Base-by-base conservation (phyloP, 2,329 filamentous ascomycete species). In the Macrophomina phaseolina region DNA sequence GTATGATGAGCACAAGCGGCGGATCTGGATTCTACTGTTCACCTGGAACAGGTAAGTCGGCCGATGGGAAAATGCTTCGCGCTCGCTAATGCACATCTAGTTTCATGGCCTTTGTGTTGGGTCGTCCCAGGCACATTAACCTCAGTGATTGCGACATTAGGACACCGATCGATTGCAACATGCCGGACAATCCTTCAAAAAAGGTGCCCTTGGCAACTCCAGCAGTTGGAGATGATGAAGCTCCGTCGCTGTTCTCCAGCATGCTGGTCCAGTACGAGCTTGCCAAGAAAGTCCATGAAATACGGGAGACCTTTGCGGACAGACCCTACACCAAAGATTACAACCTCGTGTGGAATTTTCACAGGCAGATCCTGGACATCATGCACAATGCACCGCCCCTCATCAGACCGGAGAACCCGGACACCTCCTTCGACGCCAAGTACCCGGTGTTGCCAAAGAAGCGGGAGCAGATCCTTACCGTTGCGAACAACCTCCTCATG, bases 161-260 rank as follows among this genome's bases (percentile, higher is more conserved):
- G 11, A 61, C 40, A 18, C 56, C 56, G 5, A 61, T 61, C 40
- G 56, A 61, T 23, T 61, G 56, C 28, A 61, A 61, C 42, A 61
- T 61, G 12, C 42, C 56, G 5, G 9, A 48, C 12, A 42, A 48
- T n/a, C 56, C 56, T 4, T 61, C 56, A 8, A 61, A 36, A 9
- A 61, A 48, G 40, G 16, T 61, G 1, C 56, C 56, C 16, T n/a
- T 61, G 16, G 56, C 56, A 18, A 46, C 56, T 4, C 56, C 40
- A 16, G 40, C 9, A 9, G 8, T 28, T 1, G 42, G 14, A 16
- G 56, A 61, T 6, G 56, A 61, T 5, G 56, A 46, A 3, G 18
- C 34, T 16, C 56, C 56, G 6, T 48, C 42, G 2, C 11, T 61
- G 14, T 61, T 61, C 16, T 48, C 56, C 8, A 34, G 40, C 9